These are phyloP conservation scores for Solanum pinnatisectum DNA, from an alignment of 257 asterid species.

Conservation along the genomic window DNA sequence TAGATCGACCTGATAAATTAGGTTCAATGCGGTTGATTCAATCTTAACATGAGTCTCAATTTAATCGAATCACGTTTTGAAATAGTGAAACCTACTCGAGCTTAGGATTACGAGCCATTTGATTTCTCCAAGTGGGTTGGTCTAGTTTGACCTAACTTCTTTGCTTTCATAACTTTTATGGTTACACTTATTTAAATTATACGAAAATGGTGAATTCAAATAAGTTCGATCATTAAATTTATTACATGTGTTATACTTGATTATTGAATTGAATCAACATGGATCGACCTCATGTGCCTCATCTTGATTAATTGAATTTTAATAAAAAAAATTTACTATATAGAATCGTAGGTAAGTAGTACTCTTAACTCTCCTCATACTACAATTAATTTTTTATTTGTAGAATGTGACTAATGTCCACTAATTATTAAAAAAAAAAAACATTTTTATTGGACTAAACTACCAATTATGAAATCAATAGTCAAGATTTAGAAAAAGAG, in stretches of 20 bases:
- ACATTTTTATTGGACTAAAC: neutral
- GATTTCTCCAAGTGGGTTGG: neutral
- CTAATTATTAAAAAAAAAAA: neutral
- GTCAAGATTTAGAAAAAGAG: neutral
- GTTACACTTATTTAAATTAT: neutral
- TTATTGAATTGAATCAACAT: neutral
- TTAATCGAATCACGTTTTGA: neutral
- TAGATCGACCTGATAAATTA: neutral
- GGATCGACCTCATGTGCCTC: neutral
- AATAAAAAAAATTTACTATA: neutral
- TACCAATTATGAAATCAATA: neutral
- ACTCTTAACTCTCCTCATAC: neutral
- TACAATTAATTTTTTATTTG: neutral
- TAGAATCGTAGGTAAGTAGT: neutral
- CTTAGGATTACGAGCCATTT: neutral
- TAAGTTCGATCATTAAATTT: neutral
- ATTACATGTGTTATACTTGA: too few species aligned
- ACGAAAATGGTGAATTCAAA: neutral
- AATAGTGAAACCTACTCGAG: neutral
- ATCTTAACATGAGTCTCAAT: neutral
- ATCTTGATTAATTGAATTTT: neutral
- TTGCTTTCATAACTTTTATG: neutral
- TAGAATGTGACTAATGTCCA: neutral
- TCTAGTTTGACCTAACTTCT: neutral
- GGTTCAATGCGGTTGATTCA: neutral